Conservation (phyloP, 176 grass and related monocot species). For the Pontederia paniculata region DNA sequence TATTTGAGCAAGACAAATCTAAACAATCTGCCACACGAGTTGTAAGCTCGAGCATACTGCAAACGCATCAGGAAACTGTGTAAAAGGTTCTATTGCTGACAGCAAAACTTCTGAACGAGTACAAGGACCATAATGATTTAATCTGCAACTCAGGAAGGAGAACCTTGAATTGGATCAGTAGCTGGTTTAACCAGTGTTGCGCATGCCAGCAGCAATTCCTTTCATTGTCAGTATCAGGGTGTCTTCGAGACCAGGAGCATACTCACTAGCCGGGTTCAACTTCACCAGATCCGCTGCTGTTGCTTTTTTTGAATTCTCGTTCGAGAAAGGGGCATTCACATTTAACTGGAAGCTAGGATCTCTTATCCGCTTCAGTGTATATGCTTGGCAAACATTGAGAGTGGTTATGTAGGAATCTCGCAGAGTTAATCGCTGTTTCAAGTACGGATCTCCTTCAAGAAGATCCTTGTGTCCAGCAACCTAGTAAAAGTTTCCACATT, state of each 20-base stretch:
- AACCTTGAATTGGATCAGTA: background rate
- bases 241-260: slow-evolving; percentile 64
- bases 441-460: slow-evolving; percentile 43
- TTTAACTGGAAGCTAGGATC: slow-evolving; percentile 31
- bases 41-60: too few species aligned
- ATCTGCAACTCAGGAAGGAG: background rate
- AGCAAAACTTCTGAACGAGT: too few species aligned
- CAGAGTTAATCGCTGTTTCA: slow-evolving; percentile 51
- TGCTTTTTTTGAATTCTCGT: slow-evolving; percentile 26
- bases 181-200: slow-evolving; percentile 48
- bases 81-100: too few species aligned
- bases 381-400: slow-evolving; percentile 63
- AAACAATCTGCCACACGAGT: too few species aligned
- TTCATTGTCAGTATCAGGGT: slow-evolving; percentile 86
- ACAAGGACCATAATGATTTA: too few species aligned
- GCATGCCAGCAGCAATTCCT: slow-evolving; percentile 60
- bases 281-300: slow-evolving; percentile 38
- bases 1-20: background rate
- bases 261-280: slow-evolving; percentile 49
- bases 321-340: slow-evolving; percentile 23
- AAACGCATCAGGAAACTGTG: too few species aligned
- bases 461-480: slow-evolving; percentile 52
- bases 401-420: slow-evolving; percentile 70
- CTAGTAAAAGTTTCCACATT: slow-evolving; percentile 16
- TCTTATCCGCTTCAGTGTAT: slow-evolving; percentile 45